A percentile compares a stretch with the other conserved stretches of the same genome.
phyloP scores from a whole-genome alignment of 805 yeast species.

The Candida chilensis region DNA sequence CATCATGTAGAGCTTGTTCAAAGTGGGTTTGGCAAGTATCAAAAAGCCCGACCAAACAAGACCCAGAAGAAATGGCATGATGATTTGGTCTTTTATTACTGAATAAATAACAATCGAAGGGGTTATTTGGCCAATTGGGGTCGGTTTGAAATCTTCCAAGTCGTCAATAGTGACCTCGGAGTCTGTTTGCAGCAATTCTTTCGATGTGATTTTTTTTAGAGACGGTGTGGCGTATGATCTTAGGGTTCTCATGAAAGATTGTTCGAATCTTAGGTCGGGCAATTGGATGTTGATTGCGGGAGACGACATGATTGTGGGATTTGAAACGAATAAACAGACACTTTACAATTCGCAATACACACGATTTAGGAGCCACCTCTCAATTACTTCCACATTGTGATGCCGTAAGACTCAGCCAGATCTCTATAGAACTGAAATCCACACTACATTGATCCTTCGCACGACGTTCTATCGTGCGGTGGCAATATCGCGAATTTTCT shows the following conservation, averaged over 20 bases:
- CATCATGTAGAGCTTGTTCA: slow-evolving; percentile 9
- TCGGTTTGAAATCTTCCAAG: neutral
- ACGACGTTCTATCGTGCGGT: no score
- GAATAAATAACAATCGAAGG: slow-evolving; percentile 36
- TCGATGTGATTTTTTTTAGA: no score
- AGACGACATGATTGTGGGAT: neutral
- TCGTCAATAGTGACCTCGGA: neutral
- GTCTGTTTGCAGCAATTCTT: neutral
- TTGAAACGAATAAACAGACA: neutral
- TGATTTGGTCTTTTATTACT: slow-evolving; percentile 36
- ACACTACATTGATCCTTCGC: no score
- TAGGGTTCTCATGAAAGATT: slow-evolving; percentile 42
- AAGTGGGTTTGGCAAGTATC: slow-evolving; percentile 23
- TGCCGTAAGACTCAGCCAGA: no score
- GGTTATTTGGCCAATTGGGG: slow-evolving; percentile 26
- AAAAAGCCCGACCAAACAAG: slow-evolving; percentile 32
- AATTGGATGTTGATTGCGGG: slow-evolving; percentile 14
- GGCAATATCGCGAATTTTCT: no score
- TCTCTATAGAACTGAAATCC: no score
- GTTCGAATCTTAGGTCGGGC: slow-evolving; percentile 65
- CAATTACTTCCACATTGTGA: no score
- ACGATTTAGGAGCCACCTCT: no score
- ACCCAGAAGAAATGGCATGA: slow-evolving; percentile 49
- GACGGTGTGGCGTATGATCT: no score
- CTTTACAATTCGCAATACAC: no score